Evolutionary conservation across 140 eudicot species (phyloP).

Genomic region (Oenanthe javanica): DNA sequence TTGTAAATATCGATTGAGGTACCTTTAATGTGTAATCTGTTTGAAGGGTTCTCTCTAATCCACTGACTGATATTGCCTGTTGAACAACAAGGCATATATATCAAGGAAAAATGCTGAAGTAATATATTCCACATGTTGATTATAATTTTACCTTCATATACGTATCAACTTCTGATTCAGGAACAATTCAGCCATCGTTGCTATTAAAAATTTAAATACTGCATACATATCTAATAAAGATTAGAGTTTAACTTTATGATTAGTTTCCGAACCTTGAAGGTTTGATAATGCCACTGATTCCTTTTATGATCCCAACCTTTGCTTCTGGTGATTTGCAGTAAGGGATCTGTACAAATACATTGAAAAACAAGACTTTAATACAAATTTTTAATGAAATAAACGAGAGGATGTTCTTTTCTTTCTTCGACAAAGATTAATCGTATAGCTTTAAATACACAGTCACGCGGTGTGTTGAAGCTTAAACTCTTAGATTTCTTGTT

Average conservation of each 20-base stretch:
- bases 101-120: background rate
- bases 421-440: background rate
- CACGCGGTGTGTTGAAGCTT: background rate
- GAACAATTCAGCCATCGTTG: conserved; percentile 40
- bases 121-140: background rate
- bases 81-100: background rate
- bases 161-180: conserved; percentile 61
- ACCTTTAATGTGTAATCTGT: conserved; percentile 43
- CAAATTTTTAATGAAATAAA: too few relatives aligned
- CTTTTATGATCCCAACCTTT: conserved; percentile 7
- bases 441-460: background rate
- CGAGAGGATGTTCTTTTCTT: background rate
- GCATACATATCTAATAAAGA: background rate
- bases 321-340: conserved; percentile 6
- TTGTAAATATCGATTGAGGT: background rate
- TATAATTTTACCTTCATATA: conserved; percentile 49
- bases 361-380: background rate
- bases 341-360: background rate
- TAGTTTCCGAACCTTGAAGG: conserved; percentile 7
- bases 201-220: background rate
- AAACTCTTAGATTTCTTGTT: background rate
- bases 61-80: conserved; percentile 36
- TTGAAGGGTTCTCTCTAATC: conserved; percentile 33
- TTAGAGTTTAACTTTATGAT: background rate
- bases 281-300: conserved; percentile 16